Percentiles rank a stretch among this genome's conserved stretches.
Evolutionary conservation across 2,329 filamentous ascomycete species (phyloP).

Genomic region (Penicillium sp.): DNA sequence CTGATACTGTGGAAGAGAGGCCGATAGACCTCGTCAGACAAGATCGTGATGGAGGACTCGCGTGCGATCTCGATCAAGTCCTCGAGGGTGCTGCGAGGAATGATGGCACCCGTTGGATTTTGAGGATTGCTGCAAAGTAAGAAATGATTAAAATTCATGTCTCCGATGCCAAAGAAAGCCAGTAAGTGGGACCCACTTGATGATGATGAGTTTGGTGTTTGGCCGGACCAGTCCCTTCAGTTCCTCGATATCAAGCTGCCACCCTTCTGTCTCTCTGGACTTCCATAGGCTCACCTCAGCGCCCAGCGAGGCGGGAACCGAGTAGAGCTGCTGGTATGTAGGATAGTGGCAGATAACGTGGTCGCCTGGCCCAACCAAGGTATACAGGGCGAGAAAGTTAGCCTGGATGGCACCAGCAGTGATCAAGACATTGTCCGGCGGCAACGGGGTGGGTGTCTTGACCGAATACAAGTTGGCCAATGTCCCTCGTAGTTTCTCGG

Average conservation of each 20-base stretch:
- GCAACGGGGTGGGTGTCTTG: conserved; percentile 48
- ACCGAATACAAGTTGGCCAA: conserved; percentile 65
- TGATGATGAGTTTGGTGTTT: conserved; percentile 57
- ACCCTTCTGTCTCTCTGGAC: conserved; percentile 62
- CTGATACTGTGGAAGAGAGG: conserved; percentile 72
- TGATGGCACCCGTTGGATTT: conserved; percentile 63
- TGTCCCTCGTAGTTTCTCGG: conserved; percentile 59
- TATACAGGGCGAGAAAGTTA: conserved; percentile 78
- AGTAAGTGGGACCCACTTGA: conserved; percentile 53
- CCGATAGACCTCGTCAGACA: conserved; percentile 79
- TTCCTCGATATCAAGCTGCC: conserved; percentile 64
- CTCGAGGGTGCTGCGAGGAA: conserved; percentile 60
- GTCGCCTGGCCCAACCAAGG: conserved; percentile 68
- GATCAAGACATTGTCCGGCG: conserved; percentile 66
- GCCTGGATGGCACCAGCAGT: conserved; percentile 78
- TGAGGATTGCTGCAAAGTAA: conserved; percentile 64
- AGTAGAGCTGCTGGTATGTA: conserved; percentile 81
- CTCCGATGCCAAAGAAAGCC: background rate
- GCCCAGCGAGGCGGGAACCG: conserved; percentile 69
- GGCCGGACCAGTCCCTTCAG: conserved; percentile 59
- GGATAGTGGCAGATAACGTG: conserved; percentile 86
- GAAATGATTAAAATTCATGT: background rate
- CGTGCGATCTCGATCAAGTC: conserved; percentile 63
- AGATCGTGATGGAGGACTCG: conserved; percentile 61
- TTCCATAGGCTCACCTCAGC: conserved; percentile 77